Percentiles rank a stretch among this genome's conserved stretches.
phyloP scores from a whole-genome alignment of 306 rosid species.

The Rubus parviflorus region DNA sequence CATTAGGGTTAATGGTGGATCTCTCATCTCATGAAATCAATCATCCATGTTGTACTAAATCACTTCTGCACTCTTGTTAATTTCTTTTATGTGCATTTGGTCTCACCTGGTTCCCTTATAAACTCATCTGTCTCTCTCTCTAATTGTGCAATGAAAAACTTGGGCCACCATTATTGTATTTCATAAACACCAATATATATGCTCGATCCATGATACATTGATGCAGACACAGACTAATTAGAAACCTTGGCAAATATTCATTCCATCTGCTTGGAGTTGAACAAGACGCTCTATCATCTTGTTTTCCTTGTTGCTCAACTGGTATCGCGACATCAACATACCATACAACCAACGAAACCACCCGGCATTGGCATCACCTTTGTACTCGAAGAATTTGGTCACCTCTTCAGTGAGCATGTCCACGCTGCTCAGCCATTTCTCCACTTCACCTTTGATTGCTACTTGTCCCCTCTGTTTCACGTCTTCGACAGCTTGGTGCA shows the following conservation, averaged over 20 bases:
- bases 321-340: constrained; percentile 11
- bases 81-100: too few relatives aligned
- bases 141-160: too few relatives aligned
- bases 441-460: constrained; percentile 8
- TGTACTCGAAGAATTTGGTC: constrained; percentile 9
- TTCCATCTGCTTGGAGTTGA: constrained; percentile 14
- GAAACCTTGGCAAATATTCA: constrained; percentile 2
- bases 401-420: constrained; percentile 1
- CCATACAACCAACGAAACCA: constrained; percentile 14
- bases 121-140: too few relatives aligned
- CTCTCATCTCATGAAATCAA: constrained; percentile 5
- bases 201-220: too few relatives aligned
- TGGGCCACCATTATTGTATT: too few relatives aligned
- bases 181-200: too few relatives aligned
- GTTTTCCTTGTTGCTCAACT: constrained; percentile 15
- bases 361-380: neutral
- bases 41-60: too few relatives aligned
- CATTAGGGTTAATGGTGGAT: constrained; percentile 46
- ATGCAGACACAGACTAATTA: too few relatives aligned
- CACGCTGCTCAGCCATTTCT: constrained; percentile 7
- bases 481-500: neutral
- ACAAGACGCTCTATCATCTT: constrained; percentile 11
- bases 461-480: neutral
- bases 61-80: too few relatives aligned
- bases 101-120: too few relatives aligned